phyloP scores from a whole-genome alignment of 345 rosid species.

The Boechera divaricarpa region DNA sequence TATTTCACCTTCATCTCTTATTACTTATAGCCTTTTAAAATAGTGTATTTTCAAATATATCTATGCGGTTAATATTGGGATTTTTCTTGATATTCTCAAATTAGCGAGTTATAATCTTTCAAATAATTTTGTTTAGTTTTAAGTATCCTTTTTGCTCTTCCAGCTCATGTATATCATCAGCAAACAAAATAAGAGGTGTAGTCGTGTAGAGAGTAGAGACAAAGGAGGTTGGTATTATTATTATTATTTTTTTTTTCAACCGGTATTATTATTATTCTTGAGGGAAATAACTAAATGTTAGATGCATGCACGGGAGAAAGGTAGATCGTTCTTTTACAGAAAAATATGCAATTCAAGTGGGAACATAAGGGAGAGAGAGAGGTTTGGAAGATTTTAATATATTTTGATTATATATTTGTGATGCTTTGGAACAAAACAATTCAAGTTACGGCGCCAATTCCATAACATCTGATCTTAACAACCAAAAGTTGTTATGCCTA shows the following conservation, averaged over 20 bases:
- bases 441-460: neutral
- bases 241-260: neutral
- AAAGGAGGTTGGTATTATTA: constrained; percentile 23
- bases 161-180: constrained; percentile 1
- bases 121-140: neutral
- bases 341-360: constrained; percentile 34
- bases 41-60: neutral
- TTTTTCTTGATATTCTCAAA: neutral
- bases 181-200: neutral
- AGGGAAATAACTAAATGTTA: constrained; percentile 14
- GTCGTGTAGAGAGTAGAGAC: constrained; percentile 11
- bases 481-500: neutral
- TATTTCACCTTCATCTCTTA: neutral
- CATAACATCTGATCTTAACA: constrained; percentile 15
- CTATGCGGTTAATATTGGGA: neutral
- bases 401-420: too few species aligned
- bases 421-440: too few species aligned
- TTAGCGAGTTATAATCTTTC: neutral
- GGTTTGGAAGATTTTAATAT: too few species aligned
- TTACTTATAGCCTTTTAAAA: neutral
- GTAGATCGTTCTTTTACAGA: constrained; percentile 21
- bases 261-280: neutral
- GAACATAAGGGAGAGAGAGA: neutral
- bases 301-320: constrained; percentile 43
- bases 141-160: neutral